Conservation (phyloP, 1,284 basidiomycete genomes). For the Ceratobasidium sp. region DNA sequence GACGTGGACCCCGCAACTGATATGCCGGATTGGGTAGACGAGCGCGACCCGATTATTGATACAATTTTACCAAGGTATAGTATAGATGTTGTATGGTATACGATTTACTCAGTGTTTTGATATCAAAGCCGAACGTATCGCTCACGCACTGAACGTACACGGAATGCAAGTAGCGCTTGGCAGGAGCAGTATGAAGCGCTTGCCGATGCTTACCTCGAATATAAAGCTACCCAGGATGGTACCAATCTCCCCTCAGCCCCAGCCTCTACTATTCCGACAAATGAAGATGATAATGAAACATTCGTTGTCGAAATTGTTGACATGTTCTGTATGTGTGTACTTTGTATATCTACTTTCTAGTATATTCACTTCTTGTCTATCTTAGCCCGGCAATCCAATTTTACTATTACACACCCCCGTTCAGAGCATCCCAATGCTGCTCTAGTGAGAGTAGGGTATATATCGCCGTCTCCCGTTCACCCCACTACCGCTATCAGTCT, state of each 20-base stretch:
- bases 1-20: too few relatives aligned
- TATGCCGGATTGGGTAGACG: too few relatives aligned
- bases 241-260: not conserved
- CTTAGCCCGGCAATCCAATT: not conserved
- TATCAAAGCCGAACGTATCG: too few relatives aligned
- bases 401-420: not conserved
- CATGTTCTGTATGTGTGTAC: not conserved
- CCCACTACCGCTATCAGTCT: constrained; percentile 55
- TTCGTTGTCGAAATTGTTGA: constrained; percentile 6
- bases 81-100: too few relatives aligned
- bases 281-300: not conserved
- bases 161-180: constrained; percentile 1
- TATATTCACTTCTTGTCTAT: not conserved
- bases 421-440: constrained; percentile 1
- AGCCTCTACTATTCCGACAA: not conserved
- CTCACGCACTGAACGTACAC: constrained; percentile 4
- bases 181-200: not conserved
- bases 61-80: too few relatives aligned
- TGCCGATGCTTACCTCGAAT: not conserved
- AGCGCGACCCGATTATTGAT: too few relatives aligned
- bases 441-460: not conserved
- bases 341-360: too few relatives aligned
- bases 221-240: not conserved
- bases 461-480: not conserved
- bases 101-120: too few relatives aligned